These are phyloP conservation scores for Apiospora kogelbergensis DNA, from an alignment of 2,329 filamentous ascomycete genomes.

Conservation along the genomic window DNA sequence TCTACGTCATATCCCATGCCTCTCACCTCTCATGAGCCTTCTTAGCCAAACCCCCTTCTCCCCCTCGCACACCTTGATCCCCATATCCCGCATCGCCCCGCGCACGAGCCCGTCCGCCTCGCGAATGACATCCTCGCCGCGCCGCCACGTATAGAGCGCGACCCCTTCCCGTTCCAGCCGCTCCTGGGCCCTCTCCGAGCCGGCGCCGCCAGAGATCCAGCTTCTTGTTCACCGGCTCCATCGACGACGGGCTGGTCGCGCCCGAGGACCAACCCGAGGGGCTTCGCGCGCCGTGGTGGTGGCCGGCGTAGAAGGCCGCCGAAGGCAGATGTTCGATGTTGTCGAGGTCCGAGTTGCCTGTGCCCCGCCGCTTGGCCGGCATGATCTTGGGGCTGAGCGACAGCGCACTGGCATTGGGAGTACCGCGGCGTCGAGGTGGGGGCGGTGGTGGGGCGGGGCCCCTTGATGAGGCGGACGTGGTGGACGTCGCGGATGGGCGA, in stretches of 20 bases:
- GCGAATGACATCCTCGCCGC: slow-evolving; percentile 66
- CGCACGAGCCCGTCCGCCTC: slow-evolving; percentile 67
- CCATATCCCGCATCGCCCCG: slow-evolving; percentile 48
- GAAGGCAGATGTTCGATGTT: slow-evolving; percentile 42
- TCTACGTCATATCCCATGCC: background rate
- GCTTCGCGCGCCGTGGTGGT: background rate
- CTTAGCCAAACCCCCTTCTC: background rate
- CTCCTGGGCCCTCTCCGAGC: slow-evolving; percentile 63
- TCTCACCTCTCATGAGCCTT: background rate
- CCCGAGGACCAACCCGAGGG: slow-evolving; percentile 12
- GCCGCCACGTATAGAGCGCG: slow-evolving; percentile 70
- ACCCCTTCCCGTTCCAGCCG: slow-evolving; percentile 65
- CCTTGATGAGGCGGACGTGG: slow-evolving; percentile 16
- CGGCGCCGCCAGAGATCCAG: slow-evolving; percentile 71
- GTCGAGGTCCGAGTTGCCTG: slow-evolving; percentile 38
- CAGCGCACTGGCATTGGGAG: slow-evolving; percentile 32
- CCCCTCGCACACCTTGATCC: slow-evolving; percentile 9
- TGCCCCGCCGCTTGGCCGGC: slow-evolving; percentile 28
- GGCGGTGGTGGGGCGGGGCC: slow-evolving; percentile 41
- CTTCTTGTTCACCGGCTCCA: slow-evolving; percentile 57
- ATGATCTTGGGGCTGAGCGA: slow-evolving; percentile 31
- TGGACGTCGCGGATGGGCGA: slow-evolving; percentile 16
- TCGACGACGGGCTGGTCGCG: slow-evolving; percentile 21
- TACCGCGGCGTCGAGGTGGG: slow-evolving; percentile 46
- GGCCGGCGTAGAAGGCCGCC: slow-evolving; percentile 29